A percentile compares a stretch with the other conserved stretches of the same genome.
These are phyloP conservation scores for Candida tropicalis DNA, from an alignment of 1,139 yeast genomes.

Conservation along the genomic window DNA sequence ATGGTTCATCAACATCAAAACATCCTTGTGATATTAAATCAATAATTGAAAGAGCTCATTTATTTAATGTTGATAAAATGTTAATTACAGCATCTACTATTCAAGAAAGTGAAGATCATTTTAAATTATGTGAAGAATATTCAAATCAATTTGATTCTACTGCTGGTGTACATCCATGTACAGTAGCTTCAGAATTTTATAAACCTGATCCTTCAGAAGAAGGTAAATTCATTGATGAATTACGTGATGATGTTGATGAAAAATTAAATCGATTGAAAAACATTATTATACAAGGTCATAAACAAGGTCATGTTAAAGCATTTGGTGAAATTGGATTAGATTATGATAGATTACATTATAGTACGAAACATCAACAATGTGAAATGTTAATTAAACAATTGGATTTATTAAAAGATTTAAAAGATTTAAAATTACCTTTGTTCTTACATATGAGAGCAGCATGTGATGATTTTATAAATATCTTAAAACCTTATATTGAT, in stretches of 20 bases:
- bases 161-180: constrained; percentile 94
- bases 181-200: constrained; percentile 63
- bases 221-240: constrained; percentile 22
- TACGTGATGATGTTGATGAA: constrained; percentile 27
- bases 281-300: constrained; percentile 52
- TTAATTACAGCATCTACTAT: constrained; percentile 84
- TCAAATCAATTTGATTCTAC: constrained; percentile 58
- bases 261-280: constrained; percentile 52
- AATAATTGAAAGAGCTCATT: constrained; percentile 68
- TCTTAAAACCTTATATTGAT: constrained; percentile 58
- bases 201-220: constrained; percentile 7
- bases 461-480: constrained; percentile 73
- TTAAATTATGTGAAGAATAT: constrained; percentile 34
- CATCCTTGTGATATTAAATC: constrained; percentile 69
- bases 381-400: constrained; percentile 73
- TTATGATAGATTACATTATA: constrained; percentile 82
- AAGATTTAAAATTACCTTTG: constrained; percentile 62
- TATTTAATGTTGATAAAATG: constrained; percentile 66
- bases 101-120: constrained; percentile 56
- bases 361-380: constrained; percentile 67
- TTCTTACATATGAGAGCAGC: constrained; percentile 90
- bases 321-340: constrained; percentile 95
- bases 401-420: constrained; percentile 50
- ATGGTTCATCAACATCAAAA: constrained; percentile 54
- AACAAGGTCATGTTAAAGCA: constrained; percentile 60